These are phyloP conservation scores for Moniliella sp. DNA, from an alignment of 1,284 basidiomycete species.

Conservation along the genomic window DNA sequence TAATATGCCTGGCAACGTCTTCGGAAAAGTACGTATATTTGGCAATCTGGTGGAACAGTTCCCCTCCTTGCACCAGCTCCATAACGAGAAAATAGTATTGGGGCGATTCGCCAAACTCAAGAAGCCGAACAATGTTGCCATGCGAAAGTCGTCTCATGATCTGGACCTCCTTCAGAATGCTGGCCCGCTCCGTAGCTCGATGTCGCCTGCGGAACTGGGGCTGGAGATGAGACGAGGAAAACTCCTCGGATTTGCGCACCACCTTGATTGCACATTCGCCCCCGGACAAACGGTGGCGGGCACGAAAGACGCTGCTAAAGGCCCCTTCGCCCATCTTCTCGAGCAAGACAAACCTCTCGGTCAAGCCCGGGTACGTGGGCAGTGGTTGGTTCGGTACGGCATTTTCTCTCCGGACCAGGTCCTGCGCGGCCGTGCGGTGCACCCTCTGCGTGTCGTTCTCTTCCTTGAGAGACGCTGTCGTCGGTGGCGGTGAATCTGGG, in stretches of 20 bases:
- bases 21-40: constrained; percentile 98
- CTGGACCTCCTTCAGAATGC: constrained; percentile 97
- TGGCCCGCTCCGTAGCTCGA: constrained; percentile 45
- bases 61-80: constrained; percentile 62
- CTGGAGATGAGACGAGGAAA: too few species aligned
- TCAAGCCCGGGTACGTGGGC: constrained; percentile 20
- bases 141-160: constrained; percentile 93
- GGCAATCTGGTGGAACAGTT: constrained; percentile 97
- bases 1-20: constrained; percentile 51
- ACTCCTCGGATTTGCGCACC: constrained; percentile 92
- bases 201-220: constrained; percentile 28
- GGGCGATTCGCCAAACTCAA: constrained; percentile 47
- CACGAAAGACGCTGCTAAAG: constrained; percentile 95
- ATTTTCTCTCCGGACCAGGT: too few species aligned
- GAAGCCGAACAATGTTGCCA: constrained; percentile 52
- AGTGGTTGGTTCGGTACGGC: too few species aligned
- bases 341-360: constrained; percentile 21
- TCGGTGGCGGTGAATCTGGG: too few species aligned
- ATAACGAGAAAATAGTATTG: constrained; percentile 87
- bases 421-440: too few species aligned
- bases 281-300: constrained; percentile 52
- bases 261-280: constrained; percentile 86
- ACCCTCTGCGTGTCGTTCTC: too few species aligned
- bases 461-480: too few species aligned
- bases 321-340: constrained; percentile 46